phyloP scores from a whole-genome alignment of 768 basidiomycete genomes.

The Amanita pallidorosea region DNA sequence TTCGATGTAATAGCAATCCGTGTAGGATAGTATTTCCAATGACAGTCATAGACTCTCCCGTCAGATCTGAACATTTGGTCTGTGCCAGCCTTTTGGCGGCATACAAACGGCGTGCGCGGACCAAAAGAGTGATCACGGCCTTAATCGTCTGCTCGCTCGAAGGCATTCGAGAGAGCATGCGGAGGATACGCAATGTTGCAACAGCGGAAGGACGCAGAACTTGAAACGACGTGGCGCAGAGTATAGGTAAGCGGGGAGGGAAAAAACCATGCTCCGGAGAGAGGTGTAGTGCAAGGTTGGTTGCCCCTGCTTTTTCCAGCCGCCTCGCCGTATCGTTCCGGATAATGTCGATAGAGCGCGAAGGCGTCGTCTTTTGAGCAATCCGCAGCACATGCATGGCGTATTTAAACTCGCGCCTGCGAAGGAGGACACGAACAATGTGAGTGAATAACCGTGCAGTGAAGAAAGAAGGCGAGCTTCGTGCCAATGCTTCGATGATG shows the following conservation, averaged over 20 bases:
- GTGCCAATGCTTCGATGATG: slow-evolving; percentile 29
- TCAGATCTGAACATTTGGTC: slow-evolving; percentile 16
- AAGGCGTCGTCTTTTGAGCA: slow-evolving; percentile 10
- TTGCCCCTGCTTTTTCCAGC: slow-evolving; percentile 22
- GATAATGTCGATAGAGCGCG: slow-evolving; percentile 15
- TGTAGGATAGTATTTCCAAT: slow-evolving; percentile 52
- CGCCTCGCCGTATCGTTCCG: slow-evolving; percentile 19
- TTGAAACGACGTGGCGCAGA: slow-evolving; percentile 16
- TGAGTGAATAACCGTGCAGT: slow-evolving; percentile 24
- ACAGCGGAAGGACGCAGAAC: slow-evolving; percentile 9
- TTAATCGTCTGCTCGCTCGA: slow-evolving; percentile 17
- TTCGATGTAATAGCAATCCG: slow-evolving; percentile 21
- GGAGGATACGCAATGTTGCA: slow-evolving; percentile 12
- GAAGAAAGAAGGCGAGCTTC: slow-evolving; percentile 26
- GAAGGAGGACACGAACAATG: slow-evolving; percentile 29
- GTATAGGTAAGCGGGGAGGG: slow-evolving; percentile 15
- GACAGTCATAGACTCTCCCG: slow-evolving; percentile 22
- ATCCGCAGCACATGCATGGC: slow-evolving; percentile 22
- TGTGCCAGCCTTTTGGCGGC: slow-evolving; percentile 34
- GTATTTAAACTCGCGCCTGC: slow-evolving; percentile 24
- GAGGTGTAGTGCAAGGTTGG: slow-evolving; percentile 14
- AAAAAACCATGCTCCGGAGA: slow-evolving; percentile 5
- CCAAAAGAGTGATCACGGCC: slow-evolving; percentile 25
- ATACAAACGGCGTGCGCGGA: slow-evolving; percentile 28
- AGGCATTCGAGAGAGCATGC: slow-evolving; percentile 15